Evolutionary conservation across 331 rosid species (phyloP).

Genomic region (Ulmus americana): DNA sequence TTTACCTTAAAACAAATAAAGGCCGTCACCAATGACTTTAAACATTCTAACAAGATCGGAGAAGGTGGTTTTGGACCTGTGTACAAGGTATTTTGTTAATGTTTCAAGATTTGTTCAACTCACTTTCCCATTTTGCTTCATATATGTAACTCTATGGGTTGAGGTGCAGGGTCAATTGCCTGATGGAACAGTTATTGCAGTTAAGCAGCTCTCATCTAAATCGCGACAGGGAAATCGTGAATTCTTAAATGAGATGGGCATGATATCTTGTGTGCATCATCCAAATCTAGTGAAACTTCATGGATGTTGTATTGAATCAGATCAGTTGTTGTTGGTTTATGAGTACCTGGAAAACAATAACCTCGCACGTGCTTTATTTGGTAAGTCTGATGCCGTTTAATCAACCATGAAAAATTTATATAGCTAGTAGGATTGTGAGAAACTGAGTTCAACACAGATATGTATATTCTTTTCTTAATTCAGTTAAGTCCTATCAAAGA

Average conservation of each 20-base stretch:
- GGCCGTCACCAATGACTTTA: conserved; percentile 62
- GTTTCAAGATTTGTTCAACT: background rate
- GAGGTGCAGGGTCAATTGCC: conserved; percentile 52
- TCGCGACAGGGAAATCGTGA: conserved; percentile 66
- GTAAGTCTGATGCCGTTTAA: conserved; percentile 29
- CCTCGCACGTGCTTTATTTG: conserved; percentile 55
- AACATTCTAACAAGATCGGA: conserved; percentile 60
- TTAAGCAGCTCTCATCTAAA: conserved; percentile 62
- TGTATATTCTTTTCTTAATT: background rate
- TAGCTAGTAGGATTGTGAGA: background rate
- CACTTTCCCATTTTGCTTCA: background rate
- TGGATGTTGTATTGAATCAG: conserved; percentile 62
- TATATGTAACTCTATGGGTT: conserved; percentile 12
- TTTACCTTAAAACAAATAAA: conserved; percentile 68
- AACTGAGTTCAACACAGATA: background rate
- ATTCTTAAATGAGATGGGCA: conserved; percentile 68
- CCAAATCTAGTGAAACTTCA: conserved; percentile 84
- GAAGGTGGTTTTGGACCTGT: conserved; percentile 96
- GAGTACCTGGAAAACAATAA: conserved; percentile 75
- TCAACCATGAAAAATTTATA: background rate
- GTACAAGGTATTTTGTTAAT: conserved; percentile 44
- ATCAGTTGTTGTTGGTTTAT: conserved; percentile 57
- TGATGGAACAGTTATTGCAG: conserved; percentile 60
- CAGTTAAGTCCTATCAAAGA: background rate
- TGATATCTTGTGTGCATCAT: conserved; percentile 67